A percentile compares a stretch with the other conserved stretches of the same genome.
These are phyloP conservation scores for Astraeus odoratus DNA, from an alignment of 768 basidiomycete genomes.

Conservation along the genomic window DNA sequence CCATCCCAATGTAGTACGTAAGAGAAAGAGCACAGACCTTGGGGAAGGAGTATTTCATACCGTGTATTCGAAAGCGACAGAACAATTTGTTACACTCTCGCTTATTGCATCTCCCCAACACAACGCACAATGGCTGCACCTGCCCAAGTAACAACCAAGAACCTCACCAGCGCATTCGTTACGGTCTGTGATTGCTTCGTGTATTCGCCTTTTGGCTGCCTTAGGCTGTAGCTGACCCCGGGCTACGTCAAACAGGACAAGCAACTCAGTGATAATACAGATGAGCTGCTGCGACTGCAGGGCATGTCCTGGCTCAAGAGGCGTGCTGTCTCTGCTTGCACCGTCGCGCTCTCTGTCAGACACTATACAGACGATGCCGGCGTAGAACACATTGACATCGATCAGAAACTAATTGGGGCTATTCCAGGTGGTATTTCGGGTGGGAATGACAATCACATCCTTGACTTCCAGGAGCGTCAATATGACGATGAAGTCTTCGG, in stretches of 20 bases:
- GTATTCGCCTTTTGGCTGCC: too few species aligned
- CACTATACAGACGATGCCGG: constrained; percentile 57
- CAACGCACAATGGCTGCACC: constrained; percentile 56
- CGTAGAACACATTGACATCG: constrained; percentile 60
- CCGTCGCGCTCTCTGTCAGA: constrained; percentile 53
- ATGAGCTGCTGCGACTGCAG: constrained; percentile 60
- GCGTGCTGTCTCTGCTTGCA: constrained; percentile 49
- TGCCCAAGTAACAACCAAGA: constrained; percentile 46
- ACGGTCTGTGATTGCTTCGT: constrained; percentile 58
- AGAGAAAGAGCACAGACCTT: too few species aligned
- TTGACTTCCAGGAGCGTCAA: constrained; percentile 49
- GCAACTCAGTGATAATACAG: constrained; percentile 50
- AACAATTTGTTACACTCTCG: too few species aligned
- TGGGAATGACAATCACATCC: constrained; percentile 47
- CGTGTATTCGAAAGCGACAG: too few species aligned
- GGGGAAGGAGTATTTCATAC: background rate
- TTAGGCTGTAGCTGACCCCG: background rate
- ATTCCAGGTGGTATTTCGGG: constrained; percentile 56
- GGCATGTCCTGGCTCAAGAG: constrained; percentile 71
- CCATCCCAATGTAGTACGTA: too few species aligned
- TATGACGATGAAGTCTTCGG: constrained; percentile 62
- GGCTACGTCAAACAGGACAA: constrained; percentile 47
- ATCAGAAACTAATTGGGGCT: too few species aligned
- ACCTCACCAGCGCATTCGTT: constrained; percentile 54
- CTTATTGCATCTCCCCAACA: too few species aligned